Percentiles rank a stretch among this genome's conserved stretches.
phyloP scores from a whole-genome alignment of 2,329 filamentous ascomycete species.

The Purpureocillium takamizusanense region DNA sequence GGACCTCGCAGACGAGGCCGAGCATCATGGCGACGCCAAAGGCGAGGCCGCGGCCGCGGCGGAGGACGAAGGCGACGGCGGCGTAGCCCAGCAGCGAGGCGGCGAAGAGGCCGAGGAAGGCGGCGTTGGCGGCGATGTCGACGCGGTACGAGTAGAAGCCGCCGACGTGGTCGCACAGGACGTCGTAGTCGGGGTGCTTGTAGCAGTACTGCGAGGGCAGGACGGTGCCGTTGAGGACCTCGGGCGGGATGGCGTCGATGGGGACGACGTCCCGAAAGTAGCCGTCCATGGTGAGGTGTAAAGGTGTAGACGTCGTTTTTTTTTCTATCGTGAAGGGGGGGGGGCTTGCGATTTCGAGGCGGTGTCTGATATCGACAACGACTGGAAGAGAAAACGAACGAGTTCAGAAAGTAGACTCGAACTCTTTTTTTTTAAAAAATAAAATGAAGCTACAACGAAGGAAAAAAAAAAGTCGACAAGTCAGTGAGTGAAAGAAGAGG shows the following conservation, averaged over 20 bases:
- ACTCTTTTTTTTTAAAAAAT: too few species aligned
- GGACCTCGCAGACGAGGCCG: slow-evolving; percentile 44
- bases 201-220: slow-evolving; percentile 13
- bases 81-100: slow-evolving; percentile 32
- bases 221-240: not conserved
- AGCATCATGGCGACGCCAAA: slow-evolving; percentile 45
- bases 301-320: not conserved
- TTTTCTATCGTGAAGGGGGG: too few species aligned
- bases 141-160: slow-evolving; percentile 43
- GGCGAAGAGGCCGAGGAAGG: slow-evolving; percentile 41
- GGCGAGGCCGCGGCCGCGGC: slow-evolving; percentile 34
- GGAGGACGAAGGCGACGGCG: slow-evolving; percentile 25
- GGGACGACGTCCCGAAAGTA: not conserved
- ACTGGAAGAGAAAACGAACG: too few species aligned
- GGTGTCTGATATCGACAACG: too few species aligned
- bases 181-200: slow-evolving; percentile 13
- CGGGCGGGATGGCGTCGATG: not conserved
- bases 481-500: too few species aligned
- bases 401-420: too few species aligned
- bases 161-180: slow-evolving; percentile 20
- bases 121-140: slow-evolving; percentile 38
- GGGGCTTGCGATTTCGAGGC: too few species aligned
- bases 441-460: too few species aligned
- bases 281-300: not conserved
- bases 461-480: too few species aligned